These are phyloP conservation scores for Agarophyton chilense DNA, from an alignment of 23 red algal genomes.

Conservation along the genomic window DNA sequence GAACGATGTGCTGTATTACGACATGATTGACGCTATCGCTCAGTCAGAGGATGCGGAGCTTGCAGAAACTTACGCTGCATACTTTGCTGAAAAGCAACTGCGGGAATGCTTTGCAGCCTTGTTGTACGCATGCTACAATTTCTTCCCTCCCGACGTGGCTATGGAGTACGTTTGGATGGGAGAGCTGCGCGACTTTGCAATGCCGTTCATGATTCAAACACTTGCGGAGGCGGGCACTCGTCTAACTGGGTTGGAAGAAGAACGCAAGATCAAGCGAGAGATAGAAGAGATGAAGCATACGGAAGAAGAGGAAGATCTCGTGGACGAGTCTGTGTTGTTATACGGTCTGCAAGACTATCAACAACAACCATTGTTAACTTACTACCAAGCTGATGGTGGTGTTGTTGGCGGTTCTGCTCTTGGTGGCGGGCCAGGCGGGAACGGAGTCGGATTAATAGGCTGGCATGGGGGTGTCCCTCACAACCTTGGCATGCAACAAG, in stretches of 20 bases:
- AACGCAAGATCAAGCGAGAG: slow-evolving; percentile 62
- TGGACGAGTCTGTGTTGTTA: slow-evolving; percentile 86
- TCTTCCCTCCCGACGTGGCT: slow-evolving; percentile 87
- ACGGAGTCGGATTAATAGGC: slow-evolving; percentile 25
- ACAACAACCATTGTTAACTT: slow-evolving; percentile 78
- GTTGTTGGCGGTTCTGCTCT: slow-evolving; percentile 64
- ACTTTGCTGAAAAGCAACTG: slow-evolving; percentile 64
- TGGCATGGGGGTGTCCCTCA: slow-evolving; percentile 23
- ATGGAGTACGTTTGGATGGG: slow-evolving; percentile 87
- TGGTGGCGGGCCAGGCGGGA: slow-evolving; percentile 21
- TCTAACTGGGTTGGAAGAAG: slow-evolving; percentile 72
- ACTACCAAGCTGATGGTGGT: slow-evolving; percentile 80
- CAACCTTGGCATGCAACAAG: background rate
- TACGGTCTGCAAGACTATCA: slow-evolving; percentile 80
- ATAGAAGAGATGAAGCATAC: slow-evolving; percentile 31
- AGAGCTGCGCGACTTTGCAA: slow-evolving; percentile 73
- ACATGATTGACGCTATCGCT: slow-evolving; percentile 83
- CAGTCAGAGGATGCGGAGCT: slow-evolving; percentile 77
- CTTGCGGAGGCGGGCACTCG: slow-evolving; percentile 75
- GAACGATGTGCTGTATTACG: slow-evolving; percentile 75
- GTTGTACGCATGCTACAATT: slow-evolving; percentile 90
- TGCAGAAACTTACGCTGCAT: slow-evolving; percentile 79
- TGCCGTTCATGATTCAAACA: slow-evolving; percentile 94
- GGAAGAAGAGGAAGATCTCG: slow-evolving; percentile 72
- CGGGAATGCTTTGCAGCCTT: slow-evolving; percentile 83